phyloP scores from a whole-genome alignment of 2,329 filamentous ascomycete species.

The Teratosphaeria viscida region DNA sequence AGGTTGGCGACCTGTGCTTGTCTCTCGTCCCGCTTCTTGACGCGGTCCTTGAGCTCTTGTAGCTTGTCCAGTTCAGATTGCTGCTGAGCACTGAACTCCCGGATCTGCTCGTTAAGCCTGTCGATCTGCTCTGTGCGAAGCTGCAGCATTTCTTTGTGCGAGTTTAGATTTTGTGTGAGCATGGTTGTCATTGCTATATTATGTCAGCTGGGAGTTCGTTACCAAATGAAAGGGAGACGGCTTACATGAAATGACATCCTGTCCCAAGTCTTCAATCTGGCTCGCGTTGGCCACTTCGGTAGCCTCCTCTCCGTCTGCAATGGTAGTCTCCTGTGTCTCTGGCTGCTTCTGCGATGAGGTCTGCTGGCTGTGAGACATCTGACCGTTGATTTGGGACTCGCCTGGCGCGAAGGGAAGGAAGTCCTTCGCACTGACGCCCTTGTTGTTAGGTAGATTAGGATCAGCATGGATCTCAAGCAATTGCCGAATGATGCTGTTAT shows the following conservation, averaged over 20 bases:
- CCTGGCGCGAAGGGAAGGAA: slow-evolving; percentile 46
- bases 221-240: slow-evolving; percentile 14
- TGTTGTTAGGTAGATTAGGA: slow-evolving; percentile 81
- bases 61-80: slow-evolving; percentile 65
- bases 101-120: slow-evolving; percentile 67
- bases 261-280: slow-evolving; percentile 60
- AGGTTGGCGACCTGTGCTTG: slow-evolving; percentile 69
- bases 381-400: slow-evolving; percentile 9
- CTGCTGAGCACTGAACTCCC: slow-evolving; percentile 67
- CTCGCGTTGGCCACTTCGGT: slow-evolving; percentile 29
- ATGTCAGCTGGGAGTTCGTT: slow-evolving; percentile 16
- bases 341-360: slow-evolving; percentile 8
- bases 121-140: slow-evolving; percentile 78
- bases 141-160: slow-evolving; percentile 71
- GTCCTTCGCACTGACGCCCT: slow-evolving; percentile 79
- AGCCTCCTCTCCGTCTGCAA: slow-evolving; percentile 23
- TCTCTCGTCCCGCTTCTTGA: slow-evolving; percentile 53
- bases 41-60: slow-evolving; percentile 57
- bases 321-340: slow-evolving; percentile 10
- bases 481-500: slow-evolving; percentile 92
- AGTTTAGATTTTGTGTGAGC: slow-evolving; percentile 64
- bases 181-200: slow-evolving; percentile 66
- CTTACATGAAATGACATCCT: slow-evolving; percentile 71
- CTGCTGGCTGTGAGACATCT: slow-evolving; percentile 12
- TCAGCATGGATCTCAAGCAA: slow-evolving; percentile 90